These are phyloP conservation scores for Eucalyptus grandis DNA, from an alignment of 345 rosid species.

Conservation along the genomic window DNA sequence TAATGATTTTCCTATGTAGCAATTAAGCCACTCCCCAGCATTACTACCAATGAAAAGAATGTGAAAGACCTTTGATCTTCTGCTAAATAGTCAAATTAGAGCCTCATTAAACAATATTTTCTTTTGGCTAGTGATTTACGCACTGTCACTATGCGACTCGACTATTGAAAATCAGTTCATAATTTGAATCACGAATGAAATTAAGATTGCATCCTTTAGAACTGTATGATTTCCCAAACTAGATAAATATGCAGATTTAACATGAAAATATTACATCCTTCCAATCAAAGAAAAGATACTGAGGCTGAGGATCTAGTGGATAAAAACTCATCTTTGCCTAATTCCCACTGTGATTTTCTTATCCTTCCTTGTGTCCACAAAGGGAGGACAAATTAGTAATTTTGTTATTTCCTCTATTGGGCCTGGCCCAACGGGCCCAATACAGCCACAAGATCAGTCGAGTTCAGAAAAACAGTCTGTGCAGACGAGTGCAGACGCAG, in stretches of 20 bases:
- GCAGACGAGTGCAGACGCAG: neutral
- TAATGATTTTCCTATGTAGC: neutral
- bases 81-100: neutral
- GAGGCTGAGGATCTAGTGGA: neutral
- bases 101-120: neutral
- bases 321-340: neutral
- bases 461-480: neutral
- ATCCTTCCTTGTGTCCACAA: neutral
- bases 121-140: neutral
- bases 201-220: neutral
- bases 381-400: neutral
- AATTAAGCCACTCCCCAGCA: neutral
- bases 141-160: accelerated
- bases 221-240: neutral
- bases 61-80: neutral
- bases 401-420: neutral
- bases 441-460: neutral
- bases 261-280: neutral
- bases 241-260: neutral
- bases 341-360: neutral
- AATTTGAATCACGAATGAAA: neutral
- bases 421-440: neutral
- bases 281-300: neutral
- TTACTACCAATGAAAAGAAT: neutral
- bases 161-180: neutral